Evolutionary conservation across 225 moss, liverwort and hornwort species (phyloP), one percentile per base, ranked within the genome.

Genomic region (Ulota crispa): DNA sequence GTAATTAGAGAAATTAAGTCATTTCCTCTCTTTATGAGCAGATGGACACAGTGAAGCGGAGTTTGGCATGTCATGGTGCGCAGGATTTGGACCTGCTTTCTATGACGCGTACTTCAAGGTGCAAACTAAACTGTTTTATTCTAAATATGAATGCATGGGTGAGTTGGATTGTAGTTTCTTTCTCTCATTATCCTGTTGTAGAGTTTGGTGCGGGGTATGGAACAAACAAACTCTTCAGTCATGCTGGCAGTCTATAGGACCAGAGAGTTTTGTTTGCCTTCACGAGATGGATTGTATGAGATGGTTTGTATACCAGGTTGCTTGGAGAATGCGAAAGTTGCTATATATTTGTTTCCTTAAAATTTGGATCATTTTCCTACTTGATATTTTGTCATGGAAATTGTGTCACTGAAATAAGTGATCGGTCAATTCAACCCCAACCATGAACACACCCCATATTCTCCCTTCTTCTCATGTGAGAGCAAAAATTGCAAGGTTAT

Each of bases 61-160:
- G 79, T 99, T 99, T 74, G 99, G 99, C 62, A 99, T 99, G 99
- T 96, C 99, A 26, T 99, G 99, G 99, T 99, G 99, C 77, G 94
- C 99, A 68, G 93, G 94, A 70, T 99, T 99, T 89, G 93, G 92
- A 53, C 62, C 90, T 70, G 83, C 92, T 83, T 99, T 99, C 87
- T 99, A 96, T 64, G 91, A 96, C 78, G 93, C 99, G 32, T 99
- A 99, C 72, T 99, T 99, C 81, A 91, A 99, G 91, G 98, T 93
- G 63, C 55, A 9, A 83, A 61, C 45, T 27, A 56, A 52, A 68
- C 67, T 45, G 23, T 39, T 73, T 64, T 31, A 2, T 34, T 57
- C 31, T 50, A 9, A 13, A 24, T 72, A 21, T 53, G 9, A 26
- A 3, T 50, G 6, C 1, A 50, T 57, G 37, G 5, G 21, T 31